Evolutionary conservation across 2,329 filamentous ascomycete species (phyloP).

Genomic region (Fusarium armeniacum): DNA sequence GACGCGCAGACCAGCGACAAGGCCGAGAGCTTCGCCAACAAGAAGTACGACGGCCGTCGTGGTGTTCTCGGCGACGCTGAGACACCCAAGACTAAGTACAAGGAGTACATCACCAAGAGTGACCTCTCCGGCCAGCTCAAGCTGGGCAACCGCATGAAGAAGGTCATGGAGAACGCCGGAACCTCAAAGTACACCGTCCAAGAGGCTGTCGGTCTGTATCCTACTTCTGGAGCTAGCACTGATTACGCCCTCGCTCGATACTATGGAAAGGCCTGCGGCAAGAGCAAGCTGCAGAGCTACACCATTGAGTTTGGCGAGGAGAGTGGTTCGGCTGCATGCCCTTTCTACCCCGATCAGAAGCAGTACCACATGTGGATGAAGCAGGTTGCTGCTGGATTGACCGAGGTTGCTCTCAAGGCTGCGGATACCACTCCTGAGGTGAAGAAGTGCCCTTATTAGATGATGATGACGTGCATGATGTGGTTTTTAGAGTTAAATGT

Average conservation of each 20-base stretch:
- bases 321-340: slow-evolving; percentile 48
- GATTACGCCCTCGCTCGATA: slow-evolving; percentile 64
- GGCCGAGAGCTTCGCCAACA: slow-evolving; percentile 66
- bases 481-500: slow-evolving; percentile 8
- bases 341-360: slow-evolving; percentile 62
- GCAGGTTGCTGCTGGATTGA: slow-evolving; percentile 62
- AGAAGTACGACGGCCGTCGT: slow-evolving; percentile 64
- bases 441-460: slow-evolving; percentile 38
- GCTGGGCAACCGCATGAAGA: slow-evolving; percentile 54
- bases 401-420: slow-evolving; percentile 59
- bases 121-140: slow-evolving; percentile 55
- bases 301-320: slow-evolving; percentile 63
- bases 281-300: slow-evolving; percentile 59
- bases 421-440: slow-evolving; percentile 41
- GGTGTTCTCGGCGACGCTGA: slow-evolving; percentile 60
- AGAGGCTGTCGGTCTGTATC: slow-evolving; percentile 60
- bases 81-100: slow-evolving; percentile 55
- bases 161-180: slow-evolving; percentile 58
- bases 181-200: slow-evolving; percentile 56
- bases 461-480: slow-evolving; percentile 11
- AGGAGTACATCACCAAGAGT: slow-evolving; percentile 59
- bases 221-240: slow-evolving; percentile 61
- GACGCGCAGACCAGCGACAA: slow-evolving; percentile 62
- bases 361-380: slow-evolving; percentile 61
- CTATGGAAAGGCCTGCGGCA: slow-evolving; percentile 53